Evolutionary conservation across 2,329 filamentous ascomycete species (phyloP).

Genomic region (Sarocladium oryzae): DNA sequence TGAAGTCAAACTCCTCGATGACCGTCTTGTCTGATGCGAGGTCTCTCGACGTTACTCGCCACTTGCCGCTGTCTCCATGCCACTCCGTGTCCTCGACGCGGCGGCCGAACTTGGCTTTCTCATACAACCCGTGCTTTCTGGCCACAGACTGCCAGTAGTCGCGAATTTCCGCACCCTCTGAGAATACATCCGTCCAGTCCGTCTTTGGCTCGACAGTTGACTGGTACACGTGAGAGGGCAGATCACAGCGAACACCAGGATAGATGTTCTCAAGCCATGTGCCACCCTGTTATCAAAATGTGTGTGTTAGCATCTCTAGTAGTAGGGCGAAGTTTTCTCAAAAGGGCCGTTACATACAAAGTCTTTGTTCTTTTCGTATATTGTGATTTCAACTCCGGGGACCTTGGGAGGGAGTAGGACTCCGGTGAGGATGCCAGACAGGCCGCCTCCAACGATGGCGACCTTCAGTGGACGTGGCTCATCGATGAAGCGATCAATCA

Average conservation of each 20-base stretch:
- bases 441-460: constrained; percentile 30
- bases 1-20: constrained; percentile 11
- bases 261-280: constrained; percentile 11
- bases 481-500: constrained; percentile 25
- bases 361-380: constrained; percentile 11
- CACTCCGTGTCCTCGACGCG: constrained; percentile 7
- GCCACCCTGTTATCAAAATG: constrained; percentile 8
- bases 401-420: constrained; percentile 28
- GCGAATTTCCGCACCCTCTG: constrained; percentile 12
- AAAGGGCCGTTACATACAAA: not conserved
- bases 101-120: constrained; percentile 43
- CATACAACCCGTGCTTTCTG: constrained; percentile 53
- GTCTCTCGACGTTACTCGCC: constrained; percentile 7
- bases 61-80: constrained; percentile 7
- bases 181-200: constrained; percentile 13
- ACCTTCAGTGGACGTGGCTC: constrained; percentile 27
- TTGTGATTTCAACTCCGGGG: not conserved
- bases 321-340: not conserved
- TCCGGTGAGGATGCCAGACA: constrained; percentile 16
- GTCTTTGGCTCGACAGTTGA: constrained; percentile 14
- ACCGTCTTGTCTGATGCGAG: not conserved
- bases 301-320: not conserved
- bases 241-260: not conserved
- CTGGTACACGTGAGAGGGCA: constrained; percentile 11
- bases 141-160: constrained; percentile 42